These are phyloP conservation scores for Sclerotinia subarctica DNA, from an alignment of 2,329 filamentous ascomycete species.

Conservation along the genomic window DNA sequence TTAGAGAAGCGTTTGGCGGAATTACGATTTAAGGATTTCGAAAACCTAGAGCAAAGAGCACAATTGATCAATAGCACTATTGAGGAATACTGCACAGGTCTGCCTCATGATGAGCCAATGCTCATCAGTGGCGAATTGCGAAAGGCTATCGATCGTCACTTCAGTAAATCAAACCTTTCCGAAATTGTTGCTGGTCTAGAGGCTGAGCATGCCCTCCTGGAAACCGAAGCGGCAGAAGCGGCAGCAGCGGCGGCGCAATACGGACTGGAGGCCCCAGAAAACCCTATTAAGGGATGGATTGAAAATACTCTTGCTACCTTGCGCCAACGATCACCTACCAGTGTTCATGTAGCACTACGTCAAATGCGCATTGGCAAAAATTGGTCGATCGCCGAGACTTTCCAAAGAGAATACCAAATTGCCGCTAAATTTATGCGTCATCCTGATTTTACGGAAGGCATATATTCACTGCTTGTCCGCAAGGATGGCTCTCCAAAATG, in stretches of 20 bases:
- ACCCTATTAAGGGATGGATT: conserved; percentile 66
- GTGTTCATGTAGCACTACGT: conserved; percentile 77
- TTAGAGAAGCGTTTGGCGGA: conserved; percentile 85
- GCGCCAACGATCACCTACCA: conserved; percentile 75
- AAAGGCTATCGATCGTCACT: conserved; percentile 80
- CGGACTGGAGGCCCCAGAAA: conserved; percentile 43
- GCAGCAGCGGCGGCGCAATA: neutral
- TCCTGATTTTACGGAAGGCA: conserved; percentile 87
- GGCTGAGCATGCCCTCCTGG: conserved; percentile 24
- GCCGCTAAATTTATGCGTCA: conserved; percentile 85
- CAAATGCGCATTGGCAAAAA: conserved; percentile 73
- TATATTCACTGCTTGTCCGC: conserved; percentile 73
- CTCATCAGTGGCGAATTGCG: conserved; percentile 67
- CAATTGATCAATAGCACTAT: conserved; percentile 79
- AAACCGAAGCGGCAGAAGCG: conserved; percentile 34
- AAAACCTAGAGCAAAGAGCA: conserved; percentile 59
- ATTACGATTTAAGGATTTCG: conserved; percentile 80
- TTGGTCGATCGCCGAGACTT: conserved; percentile 83
- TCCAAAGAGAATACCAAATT: conserved; percentile 81
- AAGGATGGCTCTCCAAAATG: conserved; percentile 49
- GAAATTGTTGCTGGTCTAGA: conserved; percentile 62
- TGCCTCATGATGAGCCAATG: conserved; percentile 72
- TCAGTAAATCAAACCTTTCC: conserved; percentile 62
- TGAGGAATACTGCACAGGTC: conserved; percentile 83
- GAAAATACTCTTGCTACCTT: conserved; percentile 72